Conservation (phyloP, 1,139 yeast species). For the Starmera stellimalicola region DNA sequence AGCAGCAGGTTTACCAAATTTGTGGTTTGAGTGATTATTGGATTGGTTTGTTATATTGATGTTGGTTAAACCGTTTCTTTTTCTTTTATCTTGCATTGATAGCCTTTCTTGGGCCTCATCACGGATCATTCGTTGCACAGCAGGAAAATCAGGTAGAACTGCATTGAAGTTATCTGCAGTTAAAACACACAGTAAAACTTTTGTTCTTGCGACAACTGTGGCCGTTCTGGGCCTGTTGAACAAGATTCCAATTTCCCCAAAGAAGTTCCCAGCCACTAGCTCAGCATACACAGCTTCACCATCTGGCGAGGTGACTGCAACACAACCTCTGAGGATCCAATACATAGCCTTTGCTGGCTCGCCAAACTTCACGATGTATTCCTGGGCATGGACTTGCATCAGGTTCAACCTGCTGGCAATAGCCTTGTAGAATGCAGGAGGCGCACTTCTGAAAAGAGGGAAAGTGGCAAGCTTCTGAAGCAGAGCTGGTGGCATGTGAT, state of each 20-base stretch:
- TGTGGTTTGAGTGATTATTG: not conserved
- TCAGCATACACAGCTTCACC: constrained; percentile 71
- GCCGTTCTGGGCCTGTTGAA: constrained; percentile 74
- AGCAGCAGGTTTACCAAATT: constrained; percentile 9
- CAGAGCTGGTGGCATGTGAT: constrained; percentile 40
- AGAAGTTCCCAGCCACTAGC: constrained; percentile 56
- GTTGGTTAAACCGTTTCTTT: constrained; percentile 24
- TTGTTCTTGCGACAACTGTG: constrained; percentile 63
- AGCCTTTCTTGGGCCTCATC: constrained; percentile 74
- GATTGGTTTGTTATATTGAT: constrained; percentile 5
- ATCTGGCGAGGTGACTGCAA: constrained; percentile 63
- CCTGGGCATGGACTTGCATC: constrained; percentile 56
- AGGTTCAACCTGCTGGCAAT: constrained; percentile 50
- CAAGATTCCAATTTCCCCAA: constrained; percentile 72
- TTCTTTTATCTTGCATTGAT: constrained; percentile 58
- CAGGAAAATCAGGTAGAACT: constrained; percentile 53
- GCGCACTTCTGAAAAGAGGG: constrained; percentile 58
- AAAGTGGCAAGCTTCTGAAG: constrained; percentile 44
- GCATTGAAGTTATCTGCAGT: constrained; percentile 53
- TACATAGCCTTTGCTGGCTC: constrained; percentile 74
- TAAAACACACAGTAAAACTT: constrained; percentile 56
- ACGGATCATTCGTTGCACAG: constrained; percentile 56
- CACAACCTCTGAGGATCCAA: constrained; percentile 70
- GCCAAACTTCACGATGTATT: constrained; percentile 58
- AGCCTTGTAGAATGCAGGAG: constrained; percentile 49